A percentile compares a stretch with the other conserved stretches of the same genome.
phyloP scores from a whole-genome alignment of 1,284 basidiomycete species.

The Sparassis latifolia region DNA sequence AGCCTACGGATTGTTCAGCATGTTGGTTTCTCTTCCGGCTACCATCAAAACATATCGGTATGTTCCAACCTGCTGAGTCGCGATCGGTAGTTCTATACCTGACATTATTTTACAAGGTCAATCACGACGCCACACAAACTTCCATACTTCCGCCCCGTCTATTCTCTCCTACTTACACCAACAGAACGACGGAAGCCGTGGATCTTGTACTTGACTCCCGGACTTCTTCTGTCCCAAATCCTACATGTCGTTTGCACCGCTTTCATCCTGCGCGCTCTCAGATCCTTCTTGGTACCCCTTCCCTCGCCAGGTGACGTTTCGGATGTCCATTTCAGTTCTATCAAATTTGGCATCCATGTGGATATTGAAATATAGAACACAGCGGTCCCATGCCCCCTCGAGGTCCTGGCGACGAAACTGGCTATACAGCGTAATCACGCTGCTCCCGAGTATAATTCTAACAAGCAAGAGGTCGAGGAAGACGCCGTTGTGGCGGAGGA shows the following conservation, averaged over 20 bases:
- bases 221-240: slow-evolving; percentile 66
- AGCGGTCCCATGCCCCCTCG: slow-evolving; percentile 67
- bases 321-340: slow-evolving; percentile 22
- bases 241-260: slow-evolving; percentile 64
- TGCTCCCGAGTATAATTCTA: slow-evolving; percentile 63
- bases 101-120: slow-evolving; percentile 38
- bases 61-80: slow-evolving; percentile 12
- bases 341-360: slow-evolving; percentile 56
- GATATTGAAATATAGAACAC: slow-evolving; percentile 55
- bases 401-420: slow-evolving; percentile 77
- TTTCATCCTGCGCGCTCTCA: slow-evolving; percentile 60
- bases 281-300: slow-evolving; percentile 59
- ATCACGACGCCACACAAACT: slow-evolving; percentile 85
- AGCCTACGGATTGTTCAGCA: slow-evolving; percentile 55
- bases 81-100: not conserved
- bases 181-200: slow-evolving; percentile 78
- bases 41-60: slow-evolving; percentile 78
- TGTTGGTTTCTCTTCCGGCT: slow-evolving; percentile 76
- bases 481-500: slow-evolving; percentile 62
- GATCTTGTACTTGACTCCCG: slow-evolving; percentile 80
- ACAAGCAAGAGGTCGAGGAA: slow-evolving; percentile 64
- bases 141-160: slow-evolving; percentile 54
- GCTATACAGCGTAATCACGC: slow-evolving; percentile 83
- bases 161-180: slow-evolving; percentile 73
- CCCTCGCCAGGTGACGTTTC: slow-evolving; percentile 18